These are phyloP conservation scores for Phyllachora maydis DNA, from an alignment of 2,329 filamentous ascomycete species.

Conservation along the genomic window DNA sequence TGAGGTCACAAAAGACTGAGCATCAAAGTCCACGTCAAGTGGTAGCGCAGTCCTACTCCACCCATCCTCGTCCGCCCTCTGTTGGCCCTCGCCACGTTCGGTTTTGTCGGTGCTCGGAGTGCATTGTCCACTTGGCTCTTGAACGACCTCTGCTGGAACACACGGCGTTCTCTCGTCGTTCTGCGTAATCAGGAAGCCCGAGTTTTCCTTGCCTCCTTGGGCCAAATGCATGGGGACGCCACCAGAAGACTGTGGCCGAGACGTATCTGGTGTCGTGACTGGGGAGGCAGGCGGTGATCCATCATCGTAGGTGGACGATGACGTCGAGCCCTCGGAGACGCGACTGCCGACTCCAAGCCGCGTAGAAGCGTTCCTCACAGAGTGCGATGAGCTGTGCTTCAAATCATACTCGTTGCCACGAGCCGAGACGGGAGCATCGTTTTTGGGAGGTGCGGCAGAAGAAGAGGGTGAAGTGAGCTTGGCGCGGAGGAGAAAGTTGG, in stretches of 20 bases:
- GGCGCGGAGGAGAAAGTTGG: no score
- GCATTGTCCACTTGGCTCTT: slow-evolving; percentile 5
- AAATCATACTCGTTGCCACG: no score
- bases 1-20: slow-evolving; percentile 6
- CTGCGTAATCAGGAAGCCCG: slow-evolving; percentile 1
- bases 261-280: slow-evolving; percentile 18
- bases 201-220: slow-evolving; percentile 2
- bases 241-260: slow-evolving; percentile 18
- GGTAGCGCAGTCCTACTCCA: slow-evolving; percentile 7
- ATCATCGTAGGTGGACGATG: slow-evolving; percentile 19
- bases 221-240: slow-evolving; percentile 9
- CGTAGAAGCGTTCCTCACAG: no score
- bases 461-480: no score
- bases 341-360: no score
- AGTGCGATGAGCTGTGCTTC: no score
- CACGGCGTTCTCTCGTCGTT: slow-evolving; percentile 7
- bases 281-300: slow-evolving; percentile 15
- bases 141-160: slow-evolving; percentile 2
- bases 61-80: slow-evolving; percentile 4
- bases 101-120: slow-evolving; percentile 5
- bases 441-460: no score
- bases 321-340: slow-evolving; percentile 15
- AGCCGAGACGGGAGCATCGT: no score
- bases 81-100: not conserved
- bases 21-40: slow-evolving; percentile 7